A percentile compares a stretch with the other conserved stretches of the same genome.
Conservation (phyloP, 139 green algal genomes). For the Closterium sp. region DNA sequence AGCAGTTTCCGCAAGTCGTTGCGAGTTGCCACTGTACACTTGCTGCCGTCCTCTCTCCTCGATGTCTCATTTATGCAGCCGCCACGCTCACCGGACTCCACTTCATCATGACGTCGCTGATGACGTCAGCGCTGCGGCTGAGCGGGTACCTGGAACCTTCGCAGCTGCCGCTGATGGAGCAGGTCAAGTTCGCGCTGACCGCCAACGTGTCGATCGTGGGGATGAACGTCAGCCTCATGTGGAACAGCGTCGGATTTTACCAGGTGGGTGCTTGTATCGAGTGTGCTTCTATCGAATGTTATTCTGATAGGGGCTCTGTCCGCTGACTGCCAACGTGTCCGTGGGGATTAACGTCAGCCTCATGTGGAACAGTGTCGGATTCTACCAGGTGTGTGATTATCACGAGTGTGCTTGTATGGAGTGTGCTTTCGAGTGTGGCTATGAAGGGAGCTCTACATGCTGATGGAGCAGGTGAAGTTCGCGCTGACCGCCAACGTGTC, state of each 20-base stretch:
- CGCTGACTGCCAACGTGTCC: conserved; percentile 25
- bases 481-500: conserved; percentile 27
- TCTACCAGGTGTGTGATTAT: conserved; percentile 34
- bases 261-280: conserved; percentile 20
- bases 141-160: conserved; percentile 31
- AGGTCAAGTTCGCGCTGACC: conserved; percentile 37
- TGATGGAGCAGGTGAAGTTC: conserved; percentile 40
- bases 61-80: conserved; percentile 16
- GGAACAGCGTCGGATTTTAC: conserved; percentile 50
- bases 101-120: conserved; percentile 45
- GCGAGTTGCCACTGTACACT: too few relatives aligned
- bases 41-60: neutral
- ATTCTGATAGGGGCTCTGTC: neutral
- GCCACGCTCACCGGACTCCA: conserved; percentile 47
- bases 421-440: too few relatives aligned
- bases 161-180: conserved; percentile 34
- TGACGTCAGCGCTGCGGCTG: conserved; percentile 19
- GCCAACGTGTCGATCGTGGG: conserved; percentile 48
- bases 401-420: too few relatives aligned
- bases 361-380: conserved; percentile 47
- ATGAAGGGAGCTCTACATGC: too few relatives aligned
- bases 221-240: conserved; percentile 53
- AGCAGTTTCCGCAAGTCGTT: neutral
- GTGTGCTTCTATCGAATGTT: neutral
- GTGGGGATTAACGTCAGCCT: conserved; percentile 44